Evolutionary conservation across 2,329 filamentous ascomycete genomes (phyloP).

Genomic region (Trichophyton verrucosum): DNA sequence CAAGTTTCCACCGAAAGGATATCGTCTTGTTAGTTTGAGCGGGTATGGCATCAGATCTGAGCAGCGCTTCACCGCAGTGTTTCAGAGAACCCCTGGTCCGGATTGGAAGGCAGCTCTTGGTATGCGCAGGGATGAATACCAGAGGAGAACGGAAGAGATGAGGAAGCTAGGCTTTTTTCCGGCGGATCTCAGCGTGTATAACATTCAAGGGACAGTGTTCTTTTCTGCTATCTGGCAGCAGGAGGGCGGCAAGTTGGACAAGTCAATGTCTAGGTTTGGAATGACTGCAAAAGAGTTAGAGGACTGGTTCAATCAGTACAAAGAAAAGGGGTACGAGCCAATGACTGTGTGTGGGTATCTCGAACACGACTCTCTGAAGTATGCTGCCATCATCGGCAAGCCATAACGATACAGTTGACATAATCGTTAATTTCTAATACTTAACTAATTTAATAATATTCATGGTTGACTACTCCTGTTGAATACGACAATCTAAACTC

Average conservation of each 20-base stretch:
- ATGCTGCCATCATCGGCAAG: neutral
- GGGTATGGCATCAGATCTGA: neutral
- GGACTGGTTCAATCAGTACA: neutral
- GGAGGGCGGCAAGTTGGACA: neutral
- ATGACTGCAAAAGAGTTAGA: constrained; percentile 5
- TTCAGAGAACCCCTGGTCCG: constrained; percentile 2
- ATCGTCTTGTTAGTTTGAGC: neutral
- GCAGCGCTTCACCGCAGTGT: constrained; percentile 6
- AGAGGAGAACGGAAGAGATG: constrained; percentile 6
- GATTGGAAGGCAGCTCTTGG: constrained; percentile 7
- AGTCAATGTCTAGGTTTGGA: constrained; percentile 4
- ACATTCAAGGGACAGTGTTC: neutral
- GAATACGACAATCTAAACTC: no score
- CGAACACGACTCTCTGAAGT: neutral
- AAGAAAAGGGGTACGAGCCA: neutral
- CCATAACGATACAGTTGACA: no score
- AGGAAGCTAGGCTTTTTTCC: constrained; percentile 9
- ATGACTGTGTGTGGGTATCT: neutral
- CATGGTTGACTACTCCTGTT: no score
- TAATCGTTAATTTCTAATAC: no score
- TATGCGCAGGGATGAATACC: constrained; percentile 5
- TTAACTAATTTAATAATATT: no score
- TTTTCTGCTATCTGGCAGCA: constrained; percentile 11
- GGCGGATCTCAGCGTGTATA: constrained; percentile 9
- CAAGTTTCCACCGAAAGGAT: neutral